Evolutionary conservation across 495 filamentous ascomycete genomes (phyloP).

Genomic region (Collariella sp.): DNA sequence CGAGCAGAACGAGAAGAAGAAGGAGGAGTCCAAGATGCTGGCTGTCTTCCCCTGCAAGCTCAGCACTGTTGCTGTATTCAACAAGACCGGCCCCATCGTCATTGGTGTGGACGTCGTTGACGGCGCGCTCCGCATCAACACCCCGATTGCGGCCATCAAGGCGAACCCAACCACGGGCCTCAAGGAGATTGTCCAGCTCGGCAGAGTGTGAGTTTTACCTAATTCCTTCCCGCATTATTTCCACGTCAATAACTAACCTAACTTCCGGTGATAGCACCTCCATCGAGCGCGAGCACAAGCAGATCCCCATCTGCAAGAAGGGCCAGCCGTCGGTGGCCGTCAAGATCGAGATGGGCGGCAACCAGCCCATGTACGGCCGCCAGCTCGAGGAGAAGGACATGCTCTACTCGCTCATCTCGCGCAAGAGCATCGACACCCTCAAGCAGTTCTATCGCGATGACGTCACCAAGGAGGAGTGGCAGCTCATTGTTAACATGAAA

Average conservation of each 20-base stretch:
- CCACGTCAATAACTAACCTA: not conserved
- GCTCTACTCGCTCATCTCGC: constrained; percentile 79
- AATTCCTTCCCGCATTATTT: not conserved
- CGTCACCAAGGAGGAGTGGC: constrained; percentile 91
- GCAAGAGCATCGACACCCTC: constrained; percentile 82
- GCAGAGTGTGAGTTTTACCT: constrained; percentile 77
- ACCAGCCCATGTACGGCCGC: constrained; percentile 91
- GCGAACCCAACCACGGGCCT: constrained; percentile 65
- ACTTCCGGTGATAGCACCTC: constrained; percentile 55
- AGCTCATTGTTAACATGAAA: constrained; percentile 85
- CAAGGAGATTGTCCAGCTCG: constrained; percentile 75
- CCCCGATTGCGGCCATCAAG: constrained; percentile 79
- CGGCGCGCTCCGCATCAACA: constrained; percentile 73
- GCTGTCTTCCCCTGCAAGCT: constrained; percentile 97
- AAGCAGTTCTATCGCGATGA: constrained; percentile 94
- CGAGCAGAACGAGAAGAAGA: constrained; percentile 73
- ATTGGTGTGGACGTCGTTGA: constrained; percentile 93
- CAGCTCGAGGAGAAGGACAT: constrained; percentile 90
- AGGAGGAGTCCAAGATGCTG: constrained; percentile 89
- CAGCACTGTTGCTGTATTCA: constrained; percentile 85
- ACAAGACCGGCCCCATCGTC: constrained; percentile 94
- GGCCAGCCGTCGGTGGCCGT: constrained; percentile 93
- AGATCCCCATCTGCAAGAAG: constrained; percentile 82
- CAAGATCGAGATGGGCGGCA: constrained; percentile 89
- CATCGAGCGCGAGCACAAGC: constrained; percentile 97